Evolutionary conservation across 1,139 yeast genomes (phyloP), one percentile per base, ranked within the genome.

Genomic region (Sugiyamaella neomexicana): DNA sequence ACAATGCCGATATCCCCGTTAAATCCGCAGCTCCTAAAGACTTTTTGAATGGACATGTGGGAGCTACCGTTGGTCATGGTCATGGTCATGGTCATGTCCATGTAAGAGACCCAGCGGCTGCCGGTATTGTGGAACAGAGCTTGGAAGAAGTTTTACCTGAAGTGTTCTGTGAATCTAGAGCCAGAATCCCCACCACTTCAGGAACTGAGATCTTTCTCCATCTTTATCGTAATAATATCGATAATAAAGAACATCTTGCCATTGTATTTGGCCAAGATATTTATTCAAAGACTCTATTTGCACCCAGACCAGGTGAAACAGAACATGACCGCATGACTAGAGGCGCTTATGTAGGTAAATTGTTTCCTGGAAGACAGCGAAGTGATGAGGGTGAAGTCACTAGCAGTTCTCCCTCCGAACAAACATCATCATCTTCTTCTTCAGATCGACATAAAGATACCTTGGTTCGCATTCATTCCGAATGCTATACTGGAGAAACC

Each of bases 401-500:
- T 39, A 43, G 7, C 3, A 12, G 8, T 20, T 16, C 40, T 13
- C 31, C 46, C 25, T 20, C 34, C 6, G 15, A 36, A 27, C 29
- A 20, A 20, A 20, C 25, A 20, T 3, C 25, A 20, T 20, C 25
- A 20, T 20, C 25, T 5, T 20, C 32, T 12, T 20, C 17, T 16
- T 8, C 13, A 34, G 27, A 10, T 13, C 39, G 13, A 17, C 77
- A 77, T 43, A 51, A 52, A 52, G 72, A 68, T 55, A 75, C 88
- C 60, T 66, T 89, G 69, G 82, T 86, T 61, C 80, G 99, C 59
- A 90, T 95, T 61, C 99, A 95, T 68, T 88, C 96, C 5, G 99
- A 95, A 69, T 95, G 99, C 71, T 95, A 93, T 73, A 95, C 99
- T 0, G 99, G 99, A 6, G 99, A 95, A 69, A 93, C 97, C 1